Conservation (phyloP, 805 yeast genomes). For the Saccharomycopsis sp. region DNA sequence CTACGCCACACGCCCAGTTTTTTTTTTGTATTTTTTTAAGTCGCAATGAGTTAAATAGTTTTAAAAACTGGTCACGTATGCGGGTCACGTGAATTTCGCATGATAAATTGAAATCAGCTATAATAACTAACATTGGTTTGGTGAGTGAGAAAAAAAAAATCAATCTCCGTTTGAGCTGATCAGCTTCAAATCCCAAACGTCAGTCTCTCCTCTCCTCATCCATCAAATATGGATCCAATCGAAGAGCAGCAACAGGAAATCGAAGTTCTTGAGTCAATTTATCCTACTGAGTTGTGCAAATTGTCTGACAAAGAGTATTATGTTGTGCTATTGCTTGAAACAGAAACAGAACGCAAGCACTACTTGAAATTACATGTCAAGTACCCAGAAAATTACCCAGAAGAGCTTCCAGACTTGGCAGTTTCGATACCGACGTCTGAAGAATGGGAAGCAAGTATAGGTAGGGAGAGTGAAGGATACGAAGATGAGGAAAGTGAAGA, state of each 20-base stretch:
- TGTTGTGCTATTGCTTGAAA: constrained; percentile 57
- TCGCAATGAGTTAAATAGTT: too few species aligned
- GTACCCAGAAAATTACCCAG: constrained; percentile 78
- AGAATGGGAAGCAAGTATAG: constrained; percentile 19
- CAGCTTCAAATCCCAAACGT: too few species aligned
- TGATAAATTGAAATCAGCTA: too few species aligned
- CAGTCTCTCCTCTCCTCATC: too few species aligned
- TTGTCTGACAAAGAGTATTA: constrained; percentile 42
- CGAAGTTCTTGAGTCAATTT: constrained; percentile 82
- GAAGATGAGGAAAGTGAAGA: constrained; percentile 26
- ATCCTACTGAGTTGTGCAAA: constrained; percentile 74
- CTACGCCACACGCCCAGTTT: constrained; percentile 69
- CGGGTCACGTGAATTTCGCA: too few species aligned
- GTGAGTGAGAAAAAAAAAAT: too few species aligned
- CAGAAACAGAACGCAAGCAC: constrained; percentile 52
- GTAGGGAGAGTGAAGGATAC: constrained; percentile 27
- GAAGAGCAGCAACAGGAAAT: constrained; percentile 88
- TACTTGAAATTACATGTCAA: constrained; percentile 47
- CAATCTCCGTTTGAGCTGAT: too few species aligned
- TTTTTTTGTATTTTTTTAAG: too few species aligned
- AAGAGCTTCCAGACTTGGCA: constrained; percentile 54
- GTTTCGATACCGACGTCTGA: constrained; percentile 26
- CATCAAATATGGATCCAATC: constrained; percentile 70
- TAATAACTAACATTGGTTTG: too few species aligned
- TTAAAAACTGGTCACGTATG: too few species aligned